These are phyloP conservation scores for Blakeslea trispora DNA, from an alignment of 371 early-diverging fungal genomes.

Conservation along the genomic window DNA sequence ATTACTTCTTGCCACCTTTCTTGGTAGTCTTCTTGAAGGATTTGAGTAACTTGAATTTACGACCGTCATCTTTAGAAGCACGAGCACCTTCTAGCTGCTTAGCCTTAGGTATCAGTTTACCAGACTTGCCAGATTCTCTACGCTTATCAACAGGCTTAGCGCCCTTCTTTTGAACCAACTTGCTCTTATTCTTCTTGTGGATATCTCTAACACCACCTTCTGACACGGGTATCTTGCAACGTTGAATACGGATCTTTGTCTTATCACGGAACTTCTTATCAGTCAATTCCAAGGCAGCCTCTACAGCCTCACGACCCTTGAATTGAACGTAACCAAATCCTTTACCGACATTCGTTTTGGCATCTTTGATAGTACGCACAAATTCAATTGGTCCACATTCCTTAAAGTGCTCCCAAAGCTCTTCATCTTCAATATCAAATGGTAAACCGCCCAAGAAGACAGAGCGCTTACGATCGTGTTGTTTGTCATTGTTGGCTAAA, in stretches of 20 bases:
- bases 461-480: constrained; percentile 77
- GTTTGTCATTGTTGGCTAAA: constrained; percentile 55
- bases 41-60: constrained; percentile 28
- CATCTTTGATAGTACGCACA: constrained; percentile 88
- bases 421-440: constrained; percentile 88
- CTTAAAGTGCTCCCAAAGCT: constrained; percentile 81
- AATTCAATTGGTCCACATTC: constrained; percentile 83
- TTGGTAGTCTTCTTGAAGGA: constrained; percentile 20
- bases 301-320: constrained; percentile 68
- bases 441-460: constrained; percentile 92
- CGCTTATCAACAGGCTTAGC: too few relatives aligned
- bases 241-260: constrained; percentile 61
- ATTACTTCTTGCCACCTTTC: constrained; percentile 18
- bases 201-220: constrained; percentile 40
- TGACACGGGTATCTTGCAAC: constrained; percentile 57
- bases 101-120: constrained; percentile 44
- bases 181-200: constrained; percentile 21
- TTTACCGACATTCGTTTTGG: constrained; percentile 90
- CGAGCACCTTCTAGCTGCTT: constrained; percentile 64
- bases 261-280: constrained; percentile 69
- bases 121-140: constrained; percentile 28
- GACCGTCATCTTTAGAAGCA: constrained; percentile 51
- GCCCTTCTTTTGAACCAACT: constrained; percentile 13
- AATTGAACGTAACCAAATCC: constrained; percentile 92
- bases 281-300: constrained; percentile 77